These are phyloP conservation scores for Lepidopterella palustris DNA, from an alignment of 495 filamentous ascomycete species.

Conservation along the genomic window DNA sequence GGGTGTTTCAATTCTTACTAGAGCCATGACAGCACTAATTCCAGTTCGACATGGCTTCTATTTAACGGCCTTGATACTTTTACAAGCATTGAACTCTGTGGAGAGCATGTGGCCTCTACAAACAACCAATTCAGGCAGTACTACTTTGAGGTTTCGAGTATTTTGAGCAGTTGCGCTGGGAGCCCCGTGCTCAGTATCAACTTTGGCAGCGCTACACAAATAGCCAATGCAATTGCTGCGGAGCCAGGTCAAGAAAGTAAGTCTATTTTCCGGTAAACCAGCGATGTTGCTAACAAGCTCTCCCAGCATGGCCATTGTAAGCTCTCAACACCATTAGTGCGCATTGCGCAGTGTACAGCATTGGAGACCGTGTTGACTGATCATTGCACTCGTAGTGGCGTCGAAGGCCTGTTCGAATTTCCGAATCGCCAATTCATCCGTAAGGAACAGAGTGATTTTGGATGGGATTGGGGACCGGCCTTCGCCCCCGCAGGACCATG, in stretches of 20 bases:
- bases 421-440: constrained; percentile 56
- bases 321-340: not conserved
- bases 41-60: constrained; percentile 30
- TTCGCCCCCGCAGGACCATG: constrained; percentile 62
- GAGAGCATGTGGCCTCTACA: constrained; percentile 52
- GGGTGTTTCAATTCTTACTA: not conserved
- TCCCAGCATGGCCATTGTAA: not conserved
- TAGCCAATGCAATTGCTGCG: constrained; percentile 49
- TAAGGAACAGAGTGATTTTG: constrained; percentile 65
- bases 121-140: constrained; percentile 71
- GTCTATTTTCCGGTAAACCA: not conserved
- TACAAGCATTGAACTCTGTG: constrained; percentile 55
- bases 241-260: constrained; percentile 47
- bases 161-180: constrained; percentile 42
- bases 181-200: constrained; percentile 44
- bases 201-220: constrained; percentile 52
- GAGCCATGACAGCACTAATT: constrained; percentile 8
- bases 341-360: too few relatives aligned
- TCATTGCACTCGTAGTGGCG: constrained; percentile 3
- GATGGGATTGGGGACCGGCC: constrained; percentile 66
- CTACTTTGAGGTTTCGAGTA: constrained; percentile 55
- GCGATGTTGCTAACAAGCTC: not conserved
- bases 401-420: constrained; percentile 44
- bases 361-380: not conserved
- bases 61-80: constrained; percentile 67